phyloP scores from a whole-genome alignment of 495 filamentous ascomycete species.

The Podospora tetraspora region DNA sequence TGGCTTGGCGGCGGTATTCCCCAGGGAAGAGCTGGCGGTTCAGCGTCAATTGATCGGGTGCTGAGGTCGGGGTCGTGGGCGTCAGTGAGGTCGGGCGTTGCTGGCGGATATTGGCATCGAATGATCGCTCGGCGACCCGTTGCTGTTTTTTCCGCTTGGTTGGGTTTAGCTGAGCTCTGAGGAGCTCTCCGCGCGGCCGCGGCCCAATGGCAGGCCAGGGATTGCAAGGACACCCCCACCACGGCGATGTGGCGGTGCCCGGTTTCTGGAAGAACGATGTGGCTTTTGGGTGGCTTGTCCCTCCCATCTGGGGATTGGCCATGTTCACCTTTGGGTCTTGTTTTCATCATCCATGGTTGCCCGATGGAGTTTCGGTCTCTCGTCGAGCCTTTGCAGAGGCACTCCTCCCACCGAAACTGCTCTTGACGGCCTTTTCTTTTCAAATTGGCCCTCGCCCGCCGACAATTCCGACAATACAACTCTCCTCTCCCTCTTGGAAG shows the following conservation, averaged over 20 bases:
- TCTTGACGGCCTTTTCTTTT: background rate
- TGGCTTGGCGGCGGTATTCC: conserved; percentile 21
- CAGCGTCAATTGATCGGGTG: conserved; percentile 8
- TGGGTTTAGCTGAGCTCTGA: conserved; percentile 17
- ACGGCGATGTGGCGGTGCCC: background rate
- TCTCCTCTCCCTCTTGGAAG: background rate
- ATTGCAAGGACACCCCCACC: conserved; percentile 4
- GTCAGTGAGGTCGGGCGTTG: conserved; percentile 6
- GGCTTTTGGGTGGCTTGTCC: conserved; percentile 2
- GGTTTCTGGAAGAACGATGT: background rate
- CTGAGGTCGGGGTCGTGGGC: background rate
- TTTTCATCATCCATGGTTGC: background rate
- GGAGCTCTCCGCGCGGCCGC: conserved; percentile 8
- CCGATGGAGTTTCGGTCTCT: background rate
- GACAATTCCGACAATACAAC: background rate
- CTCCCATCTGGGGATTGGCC: background rate
- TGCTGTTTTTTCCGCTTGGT: conserved; percentile 18
- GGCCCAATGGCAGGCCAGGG: conserved; percentile 9
- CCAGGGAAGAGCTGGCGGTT: conserved; percentile 16
- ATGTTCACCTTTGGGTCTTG: background rate
- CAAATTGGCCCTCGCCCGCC: background rate
- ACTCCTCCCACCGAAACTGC: background rate
- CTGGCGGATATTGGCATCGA: conserved; percentile 31
- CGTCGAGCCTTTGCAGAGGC: background rate
- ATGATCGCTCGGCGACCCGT: conserved; percentile 24